phyloP scores from a whole-genome alignment of 345 rosid genomes.

The Sonneratia caseolaris region DNA sequence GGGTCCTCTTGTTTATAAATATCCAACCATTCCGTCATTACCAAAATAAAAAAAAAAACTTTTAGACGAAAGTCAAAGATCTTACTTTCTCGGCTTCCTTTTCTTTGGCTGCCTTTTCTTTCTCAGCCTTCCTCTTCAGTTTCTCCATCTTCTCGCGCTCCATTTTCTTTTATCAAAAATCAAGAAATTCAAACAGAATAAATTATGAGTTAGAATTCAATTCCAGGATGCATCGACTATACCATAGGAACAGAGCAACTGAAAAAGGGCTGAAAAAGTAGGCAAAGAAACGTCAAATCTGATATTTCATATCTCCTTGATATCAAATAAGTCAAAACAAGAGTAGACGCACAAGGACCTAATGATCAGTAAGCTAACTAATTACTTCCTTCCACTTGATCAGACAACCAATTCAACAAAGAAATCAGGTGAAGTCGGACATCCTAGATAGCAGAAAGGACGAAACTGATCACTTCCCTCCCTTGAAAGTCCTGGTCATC shows the following conservation, averaged over 20 bases:
- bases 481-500: too few species aligned
- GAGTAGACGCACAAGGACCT: neutral
- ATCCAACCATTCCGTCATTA: too few species aligned
- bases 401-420: neutral
- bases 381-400: neutral
- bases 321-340: neutral
- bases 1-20: too few species aligned
- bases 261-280: neutral
- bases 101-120: slow-evolving; percentile 42
- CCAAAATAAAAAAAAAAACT: too few species aligned
- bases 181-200: neutral
- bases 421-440: neutral
- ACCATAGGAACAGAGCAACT: neutral
- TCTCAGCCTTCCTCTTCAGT: slow-evolving; percentile 47
- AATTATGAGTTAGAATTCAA: neutral
- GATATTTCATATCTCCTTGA: neutral
- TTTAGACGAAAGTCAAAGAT: neutral
- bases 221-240: neutral
- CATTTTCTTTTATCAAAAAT: slow-evolving; percentile 54
- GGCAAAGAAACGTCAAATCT: neutral
- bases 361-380: neutral
- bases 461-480: too few species aligned
- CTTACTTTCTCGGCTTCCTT: slow-evolving; percentile 51
- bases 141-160: slow-evolving; percentile 70
- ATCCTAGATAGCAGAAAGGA: too few species aligned